These are phyloP conservation scores for Tuber indicum DNA, from an alignment of 495 filamentous ascomycete genomes.

Conservation along the genomic window DNA sequence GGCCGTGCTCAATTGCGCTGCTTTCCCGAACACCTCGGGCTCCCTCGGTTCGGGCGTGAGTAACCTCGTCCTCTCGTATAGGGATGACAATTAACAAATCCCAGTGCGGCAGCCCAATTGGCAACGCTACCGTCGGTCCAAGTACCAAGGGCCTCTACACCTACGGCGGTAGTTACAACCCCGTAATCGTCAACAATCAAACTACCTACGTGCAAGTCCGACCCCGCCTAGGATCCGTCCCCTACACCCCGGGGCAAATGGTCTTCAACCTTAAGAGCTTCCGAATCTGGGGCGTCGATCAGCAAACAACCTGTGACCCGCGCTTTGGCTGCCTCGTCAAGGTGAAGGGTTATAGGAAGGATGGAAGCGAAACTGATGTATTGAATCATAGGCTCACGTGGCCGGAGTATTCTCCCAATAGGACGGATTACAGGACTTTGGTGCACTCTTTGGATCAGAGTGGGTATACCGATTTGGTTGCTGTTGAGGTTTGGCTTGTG, in stretches of 20 bases:
- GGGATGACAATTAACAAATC: background rate
- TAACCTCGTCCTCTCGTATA: background rate
- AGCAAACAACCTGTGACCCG: background rate
- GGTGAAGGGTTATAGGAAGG: background rate
- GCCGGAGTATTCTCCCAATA: background rate
- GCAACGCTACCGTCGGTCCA: background rate
- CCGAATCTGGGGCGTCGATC: background rate
- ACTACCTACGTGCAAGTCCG: background rate
- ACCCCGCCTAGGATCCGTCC: background rate
- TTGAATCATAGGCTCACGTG: background rate
- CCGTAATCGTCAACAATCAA: background rate
- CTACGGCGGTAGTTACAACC: background rate
- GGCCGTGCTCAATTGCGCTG: background rate
- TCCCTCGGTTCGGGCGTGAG: background rate
- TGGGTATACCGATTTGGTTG: background rate
- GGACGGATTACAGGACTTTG: background rate
- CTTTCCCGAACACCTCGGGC: background rate
- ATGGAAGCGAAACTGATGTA: background rate
- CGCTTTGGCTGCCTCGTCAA: constrained; percentile 1
- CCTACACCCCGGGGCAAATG: background rate
- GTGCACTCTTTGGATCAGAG: background rate
- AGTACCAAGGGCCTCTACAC: background rate
- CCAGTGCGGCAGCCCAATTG: background rate
- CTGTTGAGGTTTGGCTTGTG: constrained; percentile 1
- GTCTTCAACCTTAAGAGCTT: background rate